These are phyloP conservation scores for Blepharisma stoltei DNA, from an alignment of 73 alveolate species.

Conservation along the genomic window DNA sequence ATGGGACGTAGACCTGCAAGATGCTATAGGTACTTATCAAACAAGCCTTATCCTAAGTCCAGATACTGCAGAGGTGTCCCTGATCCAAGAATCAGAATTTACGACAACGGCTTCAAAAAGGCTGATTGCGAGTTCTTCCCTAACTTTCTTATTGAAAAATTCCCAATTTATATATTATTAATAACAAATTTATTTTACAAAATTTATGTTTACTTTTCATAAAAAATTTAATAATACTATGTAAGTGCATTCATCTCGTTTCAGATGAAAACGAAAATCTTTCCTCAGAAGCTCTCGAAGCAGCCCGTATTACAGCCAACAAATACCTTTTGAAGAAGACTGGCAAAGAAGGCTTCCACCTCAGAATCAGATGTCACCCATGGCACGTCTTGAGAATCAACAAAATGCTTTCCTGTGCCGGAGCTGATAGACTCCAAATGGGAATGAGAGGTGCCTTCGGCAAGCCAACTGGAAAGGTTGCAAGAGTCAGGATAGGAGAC, in stretches of 20 bases:
- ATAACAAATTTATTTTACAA: too few species aligned
- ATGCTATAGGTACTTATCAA: conserved; percentile 72
- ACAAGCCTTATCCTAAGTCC: conserved; percentile 91
- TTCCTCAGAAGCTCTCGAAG: conserved; percentile 98
- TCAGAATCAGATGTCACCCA: conserved; percentile 94
- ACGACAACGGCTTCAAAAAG: conserved; percentile 91
- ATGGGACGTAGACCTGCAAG: conserved; percentile 84
- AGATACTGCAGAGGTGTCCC: conserved; percentile 98
- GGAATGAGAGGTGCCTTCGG: conserved; percentile 99
- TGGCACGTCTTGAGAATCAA: conserved; percentile 97
- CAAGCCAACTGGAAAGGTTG: conserved; percentile 95
- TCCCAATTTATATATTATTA: too few species aligned
- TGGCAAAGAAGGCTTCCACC: conserved; percentile 89
- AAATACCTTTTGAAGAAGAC: conserved; percentile 77
- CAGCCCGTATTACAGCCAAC: conserved; percentile 98
- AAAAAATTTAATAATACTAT: conserved; percentile 96
- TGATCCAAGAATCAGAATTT: conserved; percentile 94
- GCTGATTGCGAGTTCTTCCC: conserved; percentile 90
- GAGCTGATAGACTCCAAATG: conserved; percentile 98
- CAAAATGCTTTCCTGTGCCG: conserved; percentile 99
- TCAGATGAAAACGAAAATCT: conserved; percentile 96
- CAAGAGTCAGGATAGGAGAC: conserved; percentile 91
- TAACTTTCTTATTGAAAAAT: conserved; percentile 53
- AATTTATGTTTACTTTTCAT: too few species aligned
- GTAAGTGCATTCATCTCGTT: conserved; percentile 78